Base-by-base conservation (phyloP, 345 rosid species). In the Populus nigra region DNA sequence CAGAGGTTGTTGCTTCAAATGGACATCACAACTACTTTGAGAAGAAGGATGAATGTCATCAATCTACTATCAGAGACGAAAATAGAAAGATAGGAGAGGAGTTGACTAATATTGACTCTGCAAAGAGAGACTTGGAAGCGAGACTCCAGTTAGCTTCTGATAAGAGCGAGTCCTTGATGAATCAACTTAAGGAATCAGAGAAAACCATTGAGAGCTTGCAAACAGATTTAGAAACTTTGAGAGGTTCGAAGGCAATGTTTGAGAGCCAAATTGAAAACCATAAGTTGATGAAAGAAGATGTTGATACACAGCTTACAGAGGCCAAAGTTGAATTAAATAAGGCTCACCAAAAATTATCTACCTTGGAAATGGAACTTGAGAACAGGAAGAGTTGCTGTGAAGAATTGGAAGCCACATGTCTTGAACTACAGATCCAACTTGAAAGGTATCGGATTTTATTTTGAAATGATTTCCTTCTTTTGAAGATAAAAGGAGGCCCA, bases 321-420 rank as follows among this genome's bases (percentile, higher is more conserved):
- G 81, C 86, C 73, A 86, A 76, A 78, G 79, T 47, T 72, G 90
- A 86, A 73, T 36, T 73, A 77, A 76, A 71, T 12, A 86, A 86
- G 78, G 84, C 87, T 69, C 78, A 29, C 74, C 82, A 81, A 10
- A 79, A 81, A 76, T 71, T 84, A 25, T 71, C 83, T 27, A 76
- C 87, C 22, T 68, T 85, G 73, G 88, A 88, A 77, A 86, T 73
- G 77, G 86, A 88, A 77, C 74, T 86, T 76, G 90, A 85, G 74
- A 82, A 84, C 71, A 82, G 78, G 73, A 80, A 11, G 55, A 80
- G 74, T 77, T 77, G 87, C 85, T 88, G 78, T 77, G 88, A 85
- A 72, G 91, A 87, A 69, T 73, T 85, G 71, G 91, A 84, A 82
- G 81, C 81, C 38, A 79, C 87, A 27, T 75, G 86, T 81, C 86